A percentile compares a stretch with the other conserved stretches of the same genome.
Conservation (phyloP, 495 filamentous ascomycete genomes). For the Neurospora cerealis region DNA sequence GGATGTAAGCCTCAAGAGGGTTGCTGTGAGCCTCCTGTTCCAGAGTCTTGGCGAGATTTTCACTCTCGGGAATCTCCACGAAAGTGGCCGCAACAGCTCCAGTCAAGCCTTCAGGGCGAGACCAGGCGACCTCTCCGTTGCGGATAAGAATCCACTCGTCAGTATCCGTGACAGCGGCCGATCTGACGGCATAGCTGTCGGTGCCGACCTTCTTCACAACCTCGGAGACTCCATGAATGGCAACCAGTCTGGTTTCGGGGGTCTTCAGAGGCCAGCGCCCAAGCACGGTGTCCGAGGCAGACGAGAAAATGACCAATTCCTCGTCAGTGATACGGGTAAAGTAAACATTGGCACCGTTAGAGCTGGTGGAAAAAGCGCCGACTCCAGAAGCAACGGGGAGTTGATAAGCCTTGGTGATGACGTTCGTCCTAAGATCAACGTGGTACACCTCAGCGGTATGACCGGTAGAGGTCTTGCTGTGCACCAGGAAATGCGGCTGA, state of each 20-base stretch:
- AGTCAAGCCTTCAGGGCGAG: slow-evolving; percentile 68
- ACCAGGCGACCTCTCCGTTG: slow-evolving; percentile 74
- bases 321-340: slow-evolving; percentile 70
- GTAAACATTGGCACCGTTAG: slow-evolving; percentile 69
- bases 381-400: slow-evolving; percentile 57
- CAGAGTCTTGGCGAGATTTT: slow-evolving; percentile 67
- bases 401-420: slow-evolving; percentile 61
- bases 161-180: slow-evolving; percentile 53
- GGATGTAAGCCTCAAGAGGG: slow-evolving; percentile 68
- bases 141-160: slow-evolving; percentile 79
- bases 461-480: slow-evolving; percentile 58
- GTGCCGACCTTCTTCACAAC: slow-evolving; percentile 51
- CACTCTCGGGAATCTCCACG: slow-evolving; percentile 60
- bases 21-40: slow-evolving; percentile 80
- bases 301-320: slow-evolving; percentile 65
- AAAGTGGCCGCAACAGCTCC: slow-evolving; percentile 67
- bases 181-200: slow-evolving; percentile 63
- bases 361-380: slow-evolving; percentile 72
- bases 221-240: slow-evolving; percentile 68
- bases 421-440: slow-evolving; percentile 55
- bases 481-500: slow-evolving; percentile 71
- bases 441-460: slow-evolving; percentile 84
- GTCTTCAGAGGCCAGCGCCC: slow-evolving; percentile 55
- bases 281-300: slow-evolving; percentile 63
- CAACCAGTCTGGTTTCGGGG: slow-evolving; percentile 24